phyloP scores from a whole-genome alignment of 2,329 filamentous ascomycete genomes.

The Hymenoscyphus scutula region DNA sequence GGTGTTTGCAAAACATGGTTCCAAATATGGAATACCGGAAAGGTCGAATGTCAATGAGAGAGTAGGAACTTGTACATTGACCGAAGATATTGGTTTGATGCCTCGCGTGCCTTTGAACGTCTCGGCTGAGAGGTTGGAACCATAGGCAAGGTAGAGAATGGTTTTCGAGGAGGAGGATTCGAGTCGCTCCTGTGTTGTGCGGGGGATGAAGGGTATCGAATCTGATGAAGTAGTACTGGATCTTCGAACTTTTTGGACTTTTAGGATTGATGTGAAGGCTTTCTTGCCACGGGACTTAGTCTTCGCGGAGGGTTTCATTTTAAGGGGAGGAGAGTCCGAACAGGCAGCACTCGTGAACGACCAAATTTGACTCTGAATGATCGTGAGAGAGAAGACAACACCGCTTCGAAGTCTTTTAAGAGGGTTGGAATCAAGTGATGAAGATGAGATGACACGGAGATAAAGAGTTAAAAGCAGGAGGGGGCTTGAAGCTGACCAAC shows the following conservation, averaged over 20 bases:
- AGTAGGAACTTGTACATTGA: conserved; percentile 79
- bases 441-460: conserved; percentile 1
- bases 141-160: conserved; percentile 82
- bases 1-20: conserved; percentile 93
- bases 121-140: conserved; percentile 79
- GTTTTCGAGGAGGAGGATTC: conserved; percentile 39
- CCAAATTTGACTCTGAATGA: not conserved
- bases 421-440: not conserved
- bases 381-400: not conserved
- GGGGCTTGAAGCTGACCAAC: conserved; percentile 1
- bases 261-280: conserved; percentile 13
- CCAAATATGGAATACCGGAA: conserved; percentile 77
- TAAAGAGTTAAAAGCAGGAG: not conserved
- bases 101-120: conserved; percentile 77
- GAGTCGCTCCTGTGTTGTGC: conserved; percentile 20
- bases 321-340: not conserved
- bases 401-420: not conserved
- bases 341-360: not conserved
- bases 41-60: conserved; percentile 82
- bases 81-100: conserved; percentile 75
- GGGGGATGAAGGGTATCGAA: conserved; percentile 13
- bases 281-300: conserved; percentile 7
- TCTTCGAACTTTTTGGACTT: conserved; percentile 8
- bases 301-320: conserved; percentile 14
- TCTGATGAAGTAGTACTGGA: conserved; percentile 11